A percentile compares a stretch with the other conserved stretches of the same genome.
These are phyloP conservation scores for Eutypella sp. DNA, from an alignment of 2,329 filamentous ascomycete species.

Conservation along the genomic window DNA sequence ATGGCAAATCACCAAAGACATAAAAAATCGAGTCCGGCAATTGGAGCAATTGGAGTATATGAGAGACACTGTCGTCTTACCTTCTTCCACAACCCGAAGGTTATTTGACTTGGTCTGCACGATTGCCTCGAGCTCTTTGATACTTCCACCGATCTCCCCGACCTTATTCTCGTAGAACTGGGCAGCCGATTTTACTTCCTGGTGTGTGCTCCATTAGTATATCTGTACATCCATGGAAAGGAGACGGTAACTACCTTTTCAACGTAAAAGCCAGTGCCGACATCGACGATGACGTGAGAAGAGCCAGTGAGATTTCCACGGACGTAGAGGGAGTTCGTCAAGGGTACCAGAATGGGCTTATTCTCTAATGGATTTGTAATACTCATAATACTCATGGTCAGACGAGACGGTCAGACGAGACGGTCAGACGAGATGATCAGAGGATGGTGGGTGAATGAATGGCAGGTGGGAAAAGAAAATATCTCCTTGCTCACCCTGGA, in stretches of 20 bases:
- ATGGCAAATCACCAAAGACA: too few relatives aligned
- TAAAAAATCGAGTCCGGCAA: too few relatives aligned
- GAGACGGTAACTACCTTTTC: slow-evolving; percentile 69
- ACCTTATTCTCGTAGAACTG: slow-evolving; percentile 55
- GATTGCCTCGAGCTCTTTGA: slow-evolving; percentile 53
- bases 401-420: not conserved
- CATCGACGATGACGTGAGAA: slow-evolving; percentile 55
- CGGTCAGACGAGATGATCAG: not conserved
- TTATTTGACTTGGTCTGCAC: slow-evolving; percentile 74
- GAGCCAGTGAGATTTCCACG: slow-evolving; percentile 72
- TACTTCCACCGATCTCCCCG: slow-evolving; percentile 45
- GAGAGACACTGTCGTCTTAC: slow-evolving; percentile 35
- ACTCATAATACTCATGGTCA: not conserved
- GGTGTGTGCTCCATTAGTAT: slow-evolving; percentile 9
- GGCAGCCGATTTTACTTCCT: slow-evolving; percentile 49
- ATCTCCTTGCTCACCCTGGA: slow-evolving; percentile 25
- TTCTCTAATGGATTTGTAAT: slow-evolving; percentile 28
- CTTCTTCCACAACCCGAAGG: slow-evolving; percentile 82
- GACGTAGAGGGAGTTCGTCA: slow-evolving; percentile 94
- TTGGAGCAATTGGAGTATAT: too few relatives aligned
- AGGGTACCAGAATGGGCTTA: slow-evolving; percentile 75
- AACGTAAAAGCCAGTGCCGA: slow-evolving; percentile 38
- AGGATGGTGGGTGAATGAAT: not conserved
- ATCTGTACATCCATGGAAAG: not conserved
- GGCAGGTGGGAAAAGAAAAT: not conserved